These are phyloP conservation scores for Aquanectria penicillioides DNA, from an alignment of 2,329 filamentous ascomycete genomes.

Conservation along the genomic window DNA sequence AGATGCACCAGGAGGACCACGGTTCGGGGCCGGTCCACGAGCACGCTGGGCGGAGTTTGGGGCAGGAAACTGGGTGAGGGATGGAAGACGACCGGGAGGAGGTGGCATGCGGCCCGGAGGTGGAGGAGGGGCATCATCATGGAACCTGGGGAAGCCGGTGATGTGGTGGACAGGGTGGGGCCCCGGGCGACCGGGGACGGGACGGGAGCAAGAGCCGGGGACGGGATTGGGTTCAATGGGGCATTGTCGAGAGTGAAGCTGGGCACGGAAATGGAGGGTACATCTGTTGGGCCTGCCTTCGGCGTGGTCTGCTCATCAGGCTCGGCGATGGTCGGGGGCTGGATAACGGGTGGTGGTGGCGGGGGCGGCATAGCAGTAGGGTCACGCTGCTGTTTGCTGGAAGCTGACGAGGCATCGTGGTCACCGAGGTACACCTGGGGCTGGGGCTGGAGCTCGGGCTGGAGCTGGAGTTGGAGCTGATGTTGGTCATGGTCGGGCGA, in stretches of 20 bases:
- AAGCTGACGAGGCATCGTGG: slow-evolving; percentile 10
- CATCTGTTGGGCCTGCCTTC: slow-evolving; percentile 52
- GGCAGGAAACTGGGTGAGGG: slow-evolving; percentile 59
- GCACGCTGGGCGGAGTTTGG: slow-evolving; percentile 63
- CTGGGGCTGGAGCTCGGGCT: slow-evolving; percentile 7
- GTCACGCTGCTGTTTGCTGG: slow-evolving; percentile 34
- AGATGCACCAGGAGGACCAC: slow-evolving; percentile 45
- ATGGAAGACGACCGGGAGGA: slow-evolving; percentile 43
- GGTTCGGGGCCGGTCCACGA: slow-evolving; percentile 53
- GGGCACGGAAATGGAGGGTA: slow-evolving; percentile 49
- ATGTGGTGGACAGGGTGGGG: slow-evolving; percentile 22
- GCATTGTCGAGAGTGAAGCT: slow-evolving; percentile 56
- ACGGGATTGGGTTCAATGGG: slow-evolving; percentile 37
- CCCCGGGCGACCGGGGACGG: slow-evolving; percentile 30
- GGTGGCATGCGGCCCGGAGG: slow-evolving; percentile 32
- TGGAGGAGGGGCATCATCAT: slow-evolving; percentile 46
- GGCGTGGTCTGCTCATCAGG: slow-evolving; percentile 61
- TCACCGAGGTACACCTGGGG: slow-evolving; percentile 14
- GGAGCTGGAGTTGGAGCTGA: slow-evolving; percentile 11
- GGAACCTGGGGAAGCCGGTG: slow-evolving; percentile 28
- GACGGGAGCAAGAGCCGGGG: slow-evolving; percentile 36
- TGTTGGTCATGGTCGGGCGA: slow-evolving; percentile 25
- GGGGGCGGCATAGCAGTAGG: slow-evolving; percentile 51
- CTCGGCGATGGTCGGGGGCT: slow-evolving; percentile 36
- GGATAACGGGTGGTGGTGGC: slow-evolving; percentile 46